Percentiles rank a stretch among this genome's conserved stretches.
These are phyloP conservation scores for Tothia fuscella DNA, from an alignment of 2,329 filamentous ascomycete species.

Conservation along the genomic window DNA sequence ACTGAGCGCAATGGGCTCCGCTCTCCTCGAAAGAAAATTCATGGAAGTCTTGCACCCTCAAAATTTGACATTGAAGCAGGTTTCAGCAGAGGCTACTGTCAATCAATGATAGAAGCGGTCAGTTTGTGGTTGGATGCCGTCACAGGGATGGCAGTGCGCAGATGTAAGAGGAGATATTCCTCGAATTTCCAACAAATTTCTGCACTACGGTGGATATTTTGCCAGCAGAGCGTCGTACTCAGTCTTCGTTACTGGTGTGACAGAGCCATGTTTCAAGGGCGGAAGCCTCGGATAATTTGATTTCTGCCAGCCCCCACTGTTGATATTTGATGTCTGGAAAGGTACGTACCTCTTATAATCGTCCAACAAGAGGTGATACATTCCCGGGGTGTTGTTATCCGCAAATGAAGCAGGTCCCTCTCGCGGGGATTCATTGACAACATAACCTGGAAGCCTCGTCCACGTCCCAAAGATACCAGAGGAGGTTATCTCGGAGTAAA, in stretches of 20 bases:
- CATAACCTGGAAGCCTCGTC: background rate
- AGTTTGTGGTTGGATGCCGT: too few relatives aligned
- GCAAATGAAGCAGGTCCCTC: conserved; percentile 7
- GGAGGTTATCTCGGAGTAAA: conserved; percentile 5
- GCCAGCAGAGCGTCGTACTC: conserved; percentile 4
- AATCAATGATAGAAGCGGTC: too few relatives aligned
- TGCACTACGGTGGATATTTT: conserved; percentile 2
- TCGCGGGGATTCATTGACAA: background rate
- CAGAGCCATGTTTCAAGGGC: conserved; percentile 6
- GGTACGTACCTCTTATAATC: conserved; percentile 7
- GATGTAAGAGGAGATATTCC: too few relatives aligned
- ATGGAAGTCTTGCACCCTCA: background rate
- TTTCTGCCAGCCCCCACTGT: background rate
- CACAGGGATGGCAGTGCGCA: too few relatives aligned
- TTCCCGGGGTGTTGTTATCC: conserved; percentile 1
- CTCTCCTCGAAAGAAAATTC: background rate
- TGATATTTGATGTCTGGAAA: background rate
- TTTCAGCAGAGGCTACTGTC: background rate
- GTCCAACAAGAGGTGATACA: conserved; percentile 8
- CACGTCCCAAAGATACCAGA: conserved; percentile 2
- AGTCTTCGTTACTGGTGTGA: conserved; percentile 2
- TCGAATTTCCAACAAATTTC: too few relatives aligned
- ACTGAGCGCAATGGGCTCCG: too few relatives aligned
- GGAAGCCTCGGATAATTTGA: conserved; percentile 5
- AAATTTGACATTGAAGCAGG: conserved; percentile 1